A percentile compares a stretch with the other conserved stretches of the same genome.
Conservation (phyloP, 2,329 filamentous ascomycete genomes). For the Coniosporium tulheliwenetii region DNA sequence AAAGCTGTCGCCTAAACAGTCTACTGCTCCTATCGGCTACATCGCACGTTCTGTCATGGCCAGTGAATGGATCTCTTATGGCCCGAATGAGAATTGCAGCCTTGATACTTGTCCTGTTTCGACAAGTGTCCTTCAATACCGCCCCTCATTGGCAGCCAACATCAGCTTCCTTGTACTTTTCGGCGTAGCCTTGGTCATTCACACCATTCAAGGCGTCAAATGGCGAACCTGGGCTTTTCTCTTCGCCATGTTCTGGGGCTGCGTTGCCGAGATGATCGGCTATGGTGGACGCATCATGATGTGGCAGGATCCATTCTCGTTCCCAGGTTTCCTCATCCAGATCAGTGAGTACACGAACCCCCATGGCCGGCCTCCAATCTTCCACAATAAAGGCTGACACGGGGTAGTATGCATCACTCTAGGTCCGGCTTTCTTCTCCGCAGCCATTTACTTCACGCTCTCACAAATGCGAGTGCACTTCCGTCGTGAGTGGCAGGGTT, state of each 20-base stretch:
- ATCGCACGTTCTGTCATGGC: neutral
- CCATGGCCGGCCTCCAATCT: neutral
- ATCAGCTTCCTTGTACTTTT: conserved; percentile 37
- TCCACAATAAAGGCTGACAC: too few relatives aligned
- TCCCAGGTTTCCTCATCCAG: neutral
- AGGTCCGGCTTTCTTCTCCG: conserved; percentile 39
- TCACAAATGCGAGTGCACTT: too few relatives aligned
- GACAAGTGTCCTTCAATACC: conserved; percentile 19
- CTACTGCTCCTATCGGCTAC: neutral
- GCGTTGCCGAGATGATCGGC: conserved; percentile 36
- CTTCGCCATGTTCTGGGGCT: conserved; percentile 31
- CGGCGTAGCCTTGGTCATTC: conserved; percentile 29
- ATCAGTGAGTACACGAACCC: neutral
- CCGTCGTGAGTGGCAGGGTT: too few relatives aligned
- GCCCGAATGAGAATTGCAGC: conserved; percentile 1
- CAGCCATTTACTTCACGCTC: conserved; percentile 39
- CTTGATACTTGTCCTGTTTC: neutral
- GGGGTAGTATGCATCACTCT: conserved; percentile 34
- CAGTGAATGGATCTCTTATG: neutral
- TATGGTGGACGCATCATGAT: conserved; percentile 40
- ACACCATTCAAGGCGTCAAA: conserved; percentile 32
- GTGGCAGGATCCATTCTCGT: conserved; percentile 33
- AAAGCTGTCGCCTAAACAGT: neutral
- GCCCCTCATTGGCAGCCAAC: conserved; percentile 35
- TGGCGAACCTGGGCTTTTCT: conserved; percentile 41